Conservation (phyloP, 805 yeast genomes). For the Saccharomycopsis sp. region DNA sequence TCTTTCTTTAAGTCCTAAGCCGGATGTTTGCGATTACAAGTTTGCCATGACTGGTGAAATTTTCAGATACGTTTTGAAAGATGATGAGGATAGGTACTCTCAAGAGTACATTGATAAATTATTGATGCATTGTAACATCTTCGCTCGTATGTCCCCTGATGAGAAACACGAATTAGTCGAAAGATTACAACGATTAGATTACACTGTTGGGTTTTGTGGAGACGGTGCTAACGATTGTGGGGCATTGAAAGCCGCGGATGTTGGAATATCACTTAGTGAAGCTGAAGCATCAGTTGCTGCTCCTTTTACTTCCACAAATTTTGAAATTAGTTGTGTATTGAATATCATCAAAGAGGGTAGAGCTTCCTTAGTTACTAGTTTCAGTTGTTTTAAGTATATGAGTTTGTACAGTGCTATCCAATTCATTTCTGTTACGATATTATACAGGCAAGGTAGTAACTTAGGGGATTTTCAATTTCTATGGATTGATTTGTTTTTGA, state of each 20-base stretch:
- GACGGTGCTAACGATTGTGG: conserved; percentile 99
- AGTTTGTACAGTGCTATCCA: conserved; percentile 95
- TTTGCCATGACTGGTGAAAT: conserved; percentile 92
- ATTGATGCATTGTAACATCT: conserved; percentile 66
- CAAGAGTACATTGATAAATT: conserved; percentile 44
- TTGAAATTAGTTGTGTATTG: conserved; percentile 88
- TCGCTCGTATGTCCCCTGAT: conserved; percentile 98
- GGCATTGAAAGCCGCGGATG: conserved; percentile 95
- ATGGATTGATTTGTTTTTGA: conserved; percentile 85
- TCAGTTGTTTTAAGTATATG: conserved; percentile 97
- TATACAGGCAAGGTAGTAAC: conserved; percentile 85
- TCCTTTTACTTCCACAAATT: conserved; percentile 86
- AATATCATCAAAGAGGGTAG: conserved; percentile 92
- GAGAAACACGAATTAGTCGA: conserved; percentile 95
- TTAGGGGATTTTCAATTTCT: conserved; percentile 95
- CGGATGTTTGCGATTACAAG: conserved; percentile 37
- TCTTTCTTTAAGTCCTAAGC: conserved; percentile 47
- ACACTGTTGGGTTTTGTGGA: conserved; percentile 95
- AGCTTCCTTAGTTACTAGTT: conserved; percentile 89
- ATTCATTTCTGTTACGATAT: conserved; percentile 75
- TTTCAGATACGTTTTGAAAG: conserved; percentile 63
- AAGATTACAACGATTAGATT: conserved; percentile 74
- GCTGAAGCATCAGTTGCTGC: conserved; percentile 99
- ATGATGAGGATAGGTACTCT: conserved; percentile 32
- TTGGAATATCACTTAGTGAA: conserved; percentile 91